Conservation (phyloP, 208 protist genomes). For the Acanthamoeba polyphaga region DNA sequence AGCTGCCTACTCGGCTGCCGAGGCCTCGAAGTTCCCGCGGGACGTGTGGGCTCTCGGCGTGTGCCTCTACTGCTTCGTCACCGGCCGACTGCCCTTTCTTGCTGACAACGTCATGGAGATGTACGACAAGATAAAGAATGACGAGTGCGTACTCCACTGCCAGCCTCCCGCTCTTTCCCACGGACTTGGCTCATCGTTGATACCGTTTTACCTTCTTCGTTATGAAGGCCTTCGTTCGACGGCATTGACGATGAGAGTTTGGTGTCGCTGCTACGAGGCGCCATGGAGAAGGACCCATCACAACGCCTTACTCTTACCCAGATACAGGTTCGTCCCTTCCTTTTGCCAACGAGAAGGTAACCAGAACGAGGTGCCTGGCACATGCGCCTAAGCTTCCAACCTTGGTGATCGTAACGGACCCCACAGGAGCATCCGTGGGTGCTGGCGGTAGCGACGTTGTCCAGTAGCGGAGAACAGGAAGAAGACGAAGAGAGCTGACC, state of each 20-base stretch:
- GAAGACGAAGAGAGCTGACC: too few species aligned
- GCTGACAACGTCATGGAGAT: conserved; percentile 68
- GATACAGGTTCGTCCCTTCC: conserved; percentile 1
- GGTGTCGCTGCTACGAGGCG: neutral
- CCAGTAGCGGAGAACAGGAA: too few species aligned
- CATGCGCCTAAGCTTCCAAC: neutral
- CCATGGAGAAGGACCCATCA: conserved; percentile 20
- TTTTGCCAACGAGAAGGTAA: neutral
- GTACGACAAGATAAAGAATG: conserved; percentile 1
- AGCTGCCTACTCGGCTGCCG: neutral
- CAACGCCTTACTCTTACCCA: conserved; percentile 7
- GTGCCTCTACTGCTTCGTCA: conserved; percentile 63
- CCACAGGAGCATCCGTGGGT: neutral
- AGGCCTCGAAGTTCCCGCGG: neutral
- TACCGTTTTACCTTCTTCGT: neutral
- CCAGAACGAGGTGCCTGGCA: neutral
- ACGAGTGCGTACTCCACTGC: neutral
- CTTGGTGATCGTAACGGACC: neutral
- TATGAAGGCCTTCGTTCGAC: neutral
- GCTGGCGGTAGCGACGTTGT: too few species aligned
- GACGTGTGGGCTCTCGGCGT: conserved; percentile 70
- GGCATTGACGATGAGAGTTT: neutral
- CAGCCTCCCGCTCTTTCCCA: neutral
- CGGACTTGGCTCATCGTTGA: neutral
- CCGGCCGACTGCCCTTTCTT: conserved; percentile 18